Conservation (phyloP, 2,329 filamentous ascomycete genomes). For the Aspergillus aculeatinus region DNA sequence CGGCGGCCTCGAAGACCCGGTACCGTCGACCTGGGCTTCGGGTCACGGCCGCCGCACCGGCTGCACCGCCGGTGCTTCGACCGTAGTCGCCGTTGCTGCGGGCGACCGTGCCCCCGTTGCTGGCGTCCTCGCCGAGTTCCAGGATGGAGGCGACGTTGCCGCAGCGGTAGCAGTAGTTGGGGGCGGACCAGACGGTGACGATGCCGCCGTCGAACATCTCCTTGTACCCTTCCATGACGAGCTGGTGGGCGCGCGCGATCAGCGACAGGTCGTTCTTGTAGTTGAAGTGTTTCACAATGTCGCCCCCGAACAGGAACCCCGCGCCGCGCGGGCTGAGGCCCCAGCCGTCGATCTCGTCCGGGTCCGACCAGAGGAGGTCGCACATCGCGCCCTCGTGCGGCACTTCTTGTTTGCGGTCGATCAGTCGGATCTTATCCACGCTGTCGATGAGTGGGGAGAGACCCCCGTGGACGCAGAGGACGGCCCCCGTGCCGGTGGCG, state of each 20-base stretch:
- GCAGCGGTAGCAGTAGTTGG: constrained; percentile 95
- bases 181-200: constrained; percentile 97
- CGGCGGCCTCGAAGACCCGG: constrained; percentile 92
- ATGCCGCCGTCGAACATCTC: constrained; percentile 98
- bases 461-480: constrained; percentile 94
- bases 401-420: constrained; percentile 97
- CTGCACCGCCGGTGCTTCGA: constrained; percentile 48
- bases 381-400: constrained; percentile 99
- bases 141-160: constrained; percentile 94
- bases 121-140: constrained; percentile 84
- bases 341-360: constrained; percentile 94
- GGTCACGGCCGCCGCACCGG: constrained; percentile 48
- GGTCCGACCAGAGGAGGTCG: constrained; percentile 95
- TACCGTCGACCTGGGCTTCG: constrained; percentile 83
- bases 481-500: constrained; percentile 67
- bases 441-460: constrained; percentile 87
- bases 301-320: constrained; percentile 90
- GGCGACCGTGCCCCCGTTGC: constrained; percentile 68
- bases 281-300: constrained; percentile 96
- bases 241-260: constrained; percentile 90
- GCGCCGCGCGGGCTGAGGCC: constrained; percentile 89
- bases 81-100: constrained; percentile 56
- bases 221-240: constrained; percentile 99
- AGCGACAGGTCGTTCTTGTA: constrained; percentile 88
- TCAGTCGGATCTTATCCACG: constrained; percentile 89